phyloP scores from a whole-genome alignment of 352 stramenopile genomes.

The Phytophthora syringae region DNA sequence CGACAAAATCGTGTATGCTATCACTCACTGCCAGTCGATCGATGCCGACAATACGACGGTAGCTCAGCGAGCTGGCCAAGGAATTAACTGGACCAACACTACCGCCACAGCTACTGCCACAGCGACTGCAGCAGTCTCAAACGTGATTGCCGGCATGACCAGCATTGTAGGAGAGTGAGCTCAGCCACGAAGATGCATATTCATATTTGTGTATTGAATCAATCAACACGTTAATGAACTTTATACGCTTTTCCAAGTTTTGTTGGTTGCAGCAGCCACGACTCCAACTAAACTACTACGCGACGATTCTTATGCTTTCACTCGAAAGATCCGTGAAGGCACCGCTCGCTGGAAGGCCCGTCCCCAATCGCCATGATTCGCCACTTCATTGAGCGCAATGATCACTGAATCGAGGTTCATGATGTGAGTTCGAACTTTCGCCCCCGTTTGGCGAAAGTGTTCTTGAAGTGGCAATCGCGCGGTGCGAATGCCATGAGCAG shows the following conservation, averaged over 20 bases:
- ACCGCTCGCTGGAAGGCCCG: constrained; percentile 64
- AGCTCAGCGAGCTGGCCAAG: constrained; percentile 85
- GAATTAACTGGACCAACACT: constrained; percentile 83
- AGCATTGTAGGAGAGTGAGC: constrained; percentile 32
- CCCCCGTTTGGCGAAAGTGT: constrained; percentile 30
- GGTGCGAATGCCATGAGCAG: constrained; percentile 33
- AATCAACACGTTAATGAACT: constrained; percentile 9
- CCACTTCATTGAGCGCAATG: constrained; percentile 73
- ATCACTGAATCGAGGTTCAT: constrained; percentile 86
- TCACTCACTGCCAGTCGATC: constrained; percentile 89
- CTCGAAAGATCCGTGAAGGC: constrained; percentile 53
- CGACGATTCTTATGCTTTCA: constrained; percentile 23
- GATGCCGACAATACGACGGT: constrained; percentile 90
- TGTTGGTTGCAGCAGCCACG: too few relatives aligned
- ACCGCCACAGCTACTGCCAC: constrained; percentile 41
- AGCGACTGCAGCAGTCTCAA: constrained; percentile 64
- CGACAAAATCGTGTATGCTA: constrained; percentile 89
- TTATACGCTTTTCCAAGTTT: too few relatives aligned
- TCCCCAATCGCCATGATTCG: constrained; percentile 71
- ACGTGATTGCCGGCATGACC: constrained; percentile 61
- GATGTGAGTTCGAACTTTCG: constrained; percentile 57
- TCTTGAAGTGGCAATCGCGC: constrained; percentile 75
- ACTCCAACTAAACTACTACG: too few relatives aligned
- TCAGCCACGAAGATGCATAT: constrained; percentile 12
- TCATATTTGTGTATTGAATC: constrained; percentile 18